A percentile compares a stretch with the other conserved stretches of the same genome.
phyloP scores from a whole-genome alignment of 768 basidiomycete genomes.

The Gymnopilus junonius region DNA sequence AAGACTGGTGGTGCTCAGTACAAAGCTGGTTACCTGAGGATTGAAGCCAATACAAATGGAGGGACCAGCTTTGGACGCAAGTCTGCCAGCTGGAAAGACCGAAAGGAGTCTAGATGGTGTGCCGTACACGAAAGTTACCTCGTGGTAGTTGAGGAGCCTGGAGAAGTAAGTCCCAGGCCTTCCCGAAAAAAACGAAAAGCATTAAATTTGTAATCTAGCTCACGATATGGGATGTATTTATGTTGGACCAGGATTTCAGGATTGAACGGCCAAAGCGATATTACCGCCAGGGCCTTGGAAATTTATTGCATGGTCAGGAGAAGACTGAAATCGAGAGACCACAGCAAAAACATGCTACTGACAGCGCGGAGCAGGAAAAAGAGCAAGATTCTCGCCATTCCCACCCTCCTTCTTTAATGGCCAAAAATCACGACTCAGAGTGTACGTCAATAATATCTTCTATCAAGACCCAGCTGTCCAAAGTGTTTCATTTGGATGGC shows the following conservation, averaged over 20 bases:
- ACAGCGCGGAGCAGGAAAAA: constrained; percentile 2
- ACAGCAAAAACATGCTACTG: neutral
- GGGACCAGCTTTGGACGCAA: constrained; percentile 68
- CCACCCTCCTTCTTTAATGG: neutral
- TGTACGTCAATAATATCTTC: constrained; percentile 50
- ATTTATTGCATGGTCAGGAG: constrained; percentile 54
- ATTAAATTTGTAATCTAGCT: constrained; percentile 46
- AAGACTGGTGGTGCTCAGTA: constrained; percentile 84
- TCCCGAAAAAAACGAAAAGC: neutral
- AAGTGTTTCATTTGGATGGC: constrained; percentile 40
- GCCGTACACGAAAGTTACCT: constrained; percentile 91
- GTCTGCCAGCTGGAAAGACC: constrained; percentile 59
- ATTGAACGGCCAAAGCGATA: constrained; percentile 91
- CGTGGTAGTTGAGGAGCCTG: constrained; percentile 84
- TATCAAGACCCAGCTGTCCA: constrained; percentile 50
- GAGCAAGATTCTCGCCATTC: constrained; percentile 7
- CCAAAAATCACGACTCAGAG: constrained; percentile 28
- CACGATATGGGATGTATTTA: constrained; percentile 92
- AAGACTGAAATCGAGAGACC: constrained; percentile 23
- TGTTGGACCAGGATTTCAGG: constrained; percentile 86
- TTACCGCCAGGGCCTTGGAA: constrained; percentile 79
- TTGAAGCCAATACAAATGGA: constrained; percentile 56
- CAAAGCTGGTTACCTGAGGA: constrained; percentile 84
- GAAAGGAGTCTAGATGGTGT: constrained; percentile 84
- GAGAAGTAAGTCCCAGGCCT: constrained; percentile 58